Evolutionary conservation across 139 green algal genomes (phyloP).

Genomic region (Closterium sp.): DNA sequence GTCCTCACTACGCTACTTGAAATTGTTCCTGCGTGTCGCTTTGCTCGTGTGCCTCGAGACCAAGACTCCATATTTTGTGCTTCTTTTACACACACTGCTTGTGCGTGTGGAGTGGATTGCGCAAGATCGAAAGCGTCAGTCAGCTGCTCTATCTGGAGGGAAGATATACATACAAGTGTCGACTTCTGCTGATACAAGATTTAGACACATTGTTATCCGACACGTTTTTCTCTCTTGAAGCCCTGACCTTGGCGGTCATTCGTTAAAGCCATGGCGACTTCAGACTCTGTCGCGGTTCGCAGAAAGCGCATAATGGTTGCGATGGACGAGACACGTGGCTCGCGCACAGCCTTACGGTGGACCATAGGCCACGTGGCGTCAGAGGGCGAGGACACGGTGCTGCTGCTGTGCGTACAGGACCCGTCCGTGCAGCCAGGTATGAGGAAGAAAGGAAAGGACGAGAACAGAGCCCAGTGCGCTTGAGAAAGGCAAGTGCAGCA

Average conservation of each 20-base stretch:
- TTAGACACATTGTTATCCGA: background rate
- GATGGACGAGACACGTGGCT: background rate
- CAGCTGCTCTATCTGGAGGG: too few species aligned
- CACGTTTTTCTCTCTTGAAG: background rate
- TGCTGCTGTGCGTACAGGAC: background rate
- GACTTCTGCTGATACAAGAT: background rate
- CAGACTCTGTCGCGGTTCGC: background rate
- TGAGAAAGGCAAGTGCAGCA: background rate
- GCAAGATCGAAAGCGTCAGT: too few species aligned
- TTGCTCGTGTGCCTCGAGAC: too few species aligned
- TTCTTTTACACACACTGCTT: too few species aligned
- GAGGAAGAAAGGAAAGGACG: background rate
- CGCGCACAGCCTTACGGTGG: background rate
- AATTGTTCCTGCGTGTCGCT: too few species aligned
- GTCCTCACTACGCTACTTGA: too few species aligned
- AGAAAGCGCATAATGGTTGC: background rate
- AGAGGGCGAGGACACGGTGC: background rate
- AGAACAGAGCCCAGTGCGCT: background rate
- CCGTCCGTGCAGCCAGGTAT: background rate
- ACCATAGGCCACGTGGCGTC: background rate
- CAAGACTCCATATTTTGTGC: too few species aligned
- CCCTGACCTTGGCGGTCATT: background rate
- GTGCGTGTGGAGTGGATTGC: too few species aligned
- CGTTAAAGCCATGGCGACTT: background rate
- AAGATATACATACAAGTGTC: too few species aligned